These are phyloP conservation scores for Ceratobasidium papillatum DNA, from an alignment of 1,284 basidiomycete genomes.

Conservation along the genomic window DNA sequence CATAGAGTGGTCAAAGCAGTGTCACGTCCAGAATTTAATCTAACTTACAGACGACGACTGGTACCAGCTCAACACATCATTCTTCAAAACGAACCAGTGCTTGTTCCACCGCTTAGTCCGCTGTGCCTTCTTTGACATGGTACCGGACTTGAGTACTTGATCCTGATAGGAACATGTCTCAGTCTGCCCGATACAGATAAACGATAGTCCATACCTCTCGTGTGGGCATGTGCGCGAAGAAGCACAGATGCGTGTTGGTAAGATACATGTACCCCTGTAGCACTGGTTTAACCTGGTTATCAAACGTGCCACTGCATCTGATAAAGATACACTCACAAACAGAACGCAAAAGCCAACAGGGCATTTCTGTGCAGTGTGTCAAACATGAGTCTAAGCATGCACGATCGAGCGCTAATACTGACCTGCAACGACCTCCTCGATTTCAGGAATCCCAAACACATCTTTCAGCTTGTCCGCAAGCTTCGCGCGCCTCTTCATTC, in stretches of 20 bases:
- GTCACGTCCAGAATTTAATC: neutral
- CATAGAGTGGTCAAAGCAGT: neutral
- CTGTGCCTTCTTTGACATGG: slow-evolving; percentile 82
- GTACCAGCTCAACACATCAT: slow-evolving; percentile 94
- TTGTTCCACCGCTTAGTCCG: slow-evolving; percentile 89
- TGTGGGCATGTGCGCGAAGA: slow-evolving; percentile 94
- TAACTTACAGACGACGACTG: slow-evolving; percentile 82
- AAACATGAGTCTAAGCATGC: slow-evolving; percentile 11
- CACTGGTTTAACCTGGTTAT: slow-evolving; percentile 58
- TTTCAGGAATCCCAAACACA: slow-evolving; percentile 80
- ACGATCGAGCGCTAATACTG: slow-evolving; percentile 47
- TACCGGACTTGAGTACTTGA: slow-evolving; percentile 86
- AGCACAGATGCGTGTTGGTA: slow-evolving; percentile 91
- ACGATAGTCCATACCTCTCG: slow-evolving; percentile 69
- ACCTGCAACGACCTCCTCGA: slow-evolving; percentile 86
- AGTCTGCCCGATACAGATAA: neutral
- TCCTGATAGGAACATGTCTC: slow-evolving; percentile 61
- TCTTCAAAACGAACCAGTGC: slow-evolving; percentile 94
- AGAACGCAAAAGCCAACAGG: slow-evolving; percentile 87
- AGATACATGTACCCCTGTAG: slow-evolving; percentile 97
- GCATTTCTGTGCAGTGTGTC: slow-evolving; percentile 69
- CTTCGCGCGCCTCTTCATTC: slow-evolving; percentile 70
- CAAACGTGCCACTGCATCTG: slow-evolving; percentile 16
- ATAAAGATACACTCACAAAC: slow-evolving; percentile 67
- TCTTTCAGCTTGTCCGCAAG: slow-evolving; percentile 86